Base-by-base conservation (phyloP, 2,329 filamentous ascomycete genomes). In the Cladosporium austrohemisphaericum region DNA sequence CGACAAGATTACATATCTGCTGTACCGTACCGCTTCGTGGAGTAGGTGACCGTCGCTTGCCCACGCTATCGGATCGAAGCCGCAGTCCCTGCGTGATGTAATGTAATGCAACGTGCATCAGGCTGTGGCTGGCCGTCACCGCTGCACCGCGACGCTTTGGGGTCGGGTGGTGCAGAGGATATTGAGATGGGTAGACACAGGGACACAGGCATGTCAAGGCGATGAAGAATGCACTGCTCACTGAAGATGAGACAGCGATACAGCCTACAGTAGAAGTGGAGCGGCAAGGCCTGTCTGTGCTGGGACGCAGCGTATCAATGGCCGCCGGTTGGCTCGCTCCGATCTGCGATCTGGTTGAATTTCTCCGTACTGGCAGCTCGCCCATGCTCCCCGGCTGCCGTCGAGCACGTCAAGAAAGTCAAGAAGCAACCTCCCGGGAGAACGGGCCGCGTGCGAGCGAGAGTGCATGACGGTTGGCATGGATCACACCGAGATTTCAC, bases 381-480 rank as follows among this genome's bases (percentile, higher is more conserved):
- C 16, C 37, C 37, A 23, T 23, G 20, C 37, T 40, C 37, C 37
- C 37, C 37, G 37, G 25, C 26, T 31, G 40, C n/a, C n/a, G 40
- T 41, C 18, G 41, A 44, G 41, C 41, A 44, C 38, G 38, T 41
- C 38, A 41, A 41, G 25, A 41, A 20, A 29, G 37, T 40, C 38
- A 41, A 44, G 41, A 18, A 44, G 28, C 41, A 44, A 33, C 41
- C 38, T 31, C 18, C 25, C 38, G 38, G 38, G 18, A 41, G 16
- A 41, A 41, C 38, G 38, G 29, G 41, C 41, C 28, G 41, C 13
- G 20, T n/a, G 26, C 26, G 28, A n/a, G 28, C 19, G 41, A 16
- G 41, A 28, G 19, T 20, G 41, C 19, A 44, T 29, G 40, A 29
- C 31, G 41, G 29, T 45, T 45, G 41, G 41, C 41, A 33, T 28